Evolutionary conservation across 2,329 filamentous ascomycete genomes (phyloP).

Genomic region (Byssoonygena ceratinophila): DNA sequence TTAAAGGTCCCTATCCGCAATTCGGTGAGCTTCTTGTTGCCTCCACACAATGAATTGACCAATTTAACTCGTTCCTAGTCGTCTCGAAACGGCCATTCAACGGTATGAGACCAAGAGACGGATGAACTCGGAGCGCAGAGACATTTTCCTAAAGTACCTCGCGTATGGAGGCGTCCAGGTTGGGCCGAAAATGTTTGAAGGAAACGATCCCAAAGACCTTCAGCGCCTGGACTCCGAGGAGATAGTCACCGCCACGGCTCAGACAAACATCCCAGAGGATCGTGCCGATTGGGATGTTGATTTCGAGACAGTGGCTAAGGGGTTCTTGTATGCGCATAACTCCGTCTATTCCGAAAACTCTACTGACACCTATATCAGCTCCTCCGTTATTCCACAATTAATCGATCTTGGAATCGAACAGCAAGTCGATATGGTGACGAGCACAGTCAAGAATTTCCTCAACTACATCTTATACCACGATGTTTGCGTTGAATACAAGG

Average conservation of each 20-base stretch:
- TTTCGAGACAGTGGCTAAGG: constrained; percentile 65
- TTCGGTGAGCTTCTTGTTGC: constrained; percentile 41
- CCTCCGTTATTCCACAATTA: constrained; percentile 46
- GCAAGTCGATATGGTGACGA: constrained; percentile 50
- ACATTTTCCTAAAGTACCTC: constrained; percentile 70
- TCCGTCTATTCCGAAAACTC: constrained; percentile 2
- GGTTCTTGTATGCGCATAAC: constrained; percentile 54
- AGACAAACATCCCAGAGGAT: constrained; percentile 40
- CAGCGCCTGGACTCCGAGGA: constrained; percentile 53
- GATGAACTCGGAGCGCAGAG: constrained; percentile 51
- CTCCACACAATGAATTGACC: not conserved
- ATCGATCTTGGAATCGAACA: constrained; percentile 46
- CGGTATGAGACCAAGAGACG: constrained; percentile 69
- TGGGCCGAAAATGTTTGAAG: constrained; percentile 51
- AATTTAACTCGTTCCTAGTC: constrained; percentile 38
- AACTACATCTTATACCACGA: constrained; percentile 76
- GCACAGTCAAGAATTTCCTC: constrained; percentile 72
- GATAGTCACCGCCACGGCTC: constrained; percentile 52
- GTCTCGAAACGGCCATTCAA: constrained; percentile 75
- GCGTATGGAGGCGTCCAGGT: constrained; percentile 69
- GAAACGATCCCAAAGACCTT: constrained; percentile 52
- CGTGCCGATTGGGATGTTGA: constrained; percentile 63
- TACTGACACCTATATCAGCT: constrained; percentile 30
- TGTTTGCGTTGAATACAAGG: constrained; percentile 70
- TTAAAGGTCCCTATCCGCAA: constrained; percentile 43